Evolutionary conservation across 2,329 filamentous ascomycete species (phyloP), one percentile per base, ranked within the genome.

Genomic region (Alternaria dauci): DNA sequence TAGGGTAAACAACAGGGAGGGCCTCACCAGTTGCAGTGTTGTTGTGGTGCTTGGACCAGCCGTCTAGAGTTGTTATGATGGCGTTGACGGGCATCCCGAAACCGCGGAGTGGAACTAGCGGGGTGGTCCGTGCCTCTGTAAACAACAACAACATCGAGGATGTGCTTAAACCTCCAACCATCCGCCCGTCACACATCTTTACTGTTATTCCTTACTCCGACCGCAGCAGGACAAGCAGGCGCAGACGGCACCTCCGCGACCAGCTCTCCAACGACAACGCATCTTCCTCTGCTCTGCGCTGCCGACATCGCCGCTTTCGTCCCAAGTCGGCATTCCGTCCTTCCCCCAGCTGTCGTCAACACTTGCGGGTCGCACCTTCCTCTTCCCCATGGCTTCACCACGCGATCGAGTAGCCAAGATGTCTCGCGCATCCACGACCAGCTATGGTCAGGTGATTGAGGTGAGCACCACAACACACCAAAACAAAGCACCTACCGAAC

Each of bases 401-500:
- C 68, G 70, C 65, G 64, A 64, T 58, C 68, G 70, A 62, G 62
- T 64, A 43, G 67, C 69, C 52, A 73, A 61, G 55, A 73, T 76
- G 72, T 67, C 75, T 63, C 74, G 73, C 62, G 65, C 71, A 34
- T 70, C 67, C 55, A 63, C 72, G 58, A 81, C 72, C 56, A 91
- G 88, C 80, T 87, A 92, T 82, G 93, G 92, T 65, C 92, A 96
- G 83, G 89, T 97, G 72, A 94, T 97, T 77, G 94, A 97, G 84
- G 97, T 97, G 81, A 96, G 97, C 73, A 58, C 87, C 66, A 66
- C 62, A 67, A 66, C 66, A 70, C 54, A 61, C 59, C 69, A 68
- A 65, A 72, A 71, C 66, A 72, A 65, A 55, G 64, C 67, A 51
- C 56, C 47, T n/a, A 44, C 53, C 42, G n/a, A 38, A 20, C 48